Evolutionary conservation across 495 filamentous ascomycete genomes (phyloP), one percentile per base, ranked within the genome.

Genomic region (Melanomma pulvis-pyrius): DNA sequence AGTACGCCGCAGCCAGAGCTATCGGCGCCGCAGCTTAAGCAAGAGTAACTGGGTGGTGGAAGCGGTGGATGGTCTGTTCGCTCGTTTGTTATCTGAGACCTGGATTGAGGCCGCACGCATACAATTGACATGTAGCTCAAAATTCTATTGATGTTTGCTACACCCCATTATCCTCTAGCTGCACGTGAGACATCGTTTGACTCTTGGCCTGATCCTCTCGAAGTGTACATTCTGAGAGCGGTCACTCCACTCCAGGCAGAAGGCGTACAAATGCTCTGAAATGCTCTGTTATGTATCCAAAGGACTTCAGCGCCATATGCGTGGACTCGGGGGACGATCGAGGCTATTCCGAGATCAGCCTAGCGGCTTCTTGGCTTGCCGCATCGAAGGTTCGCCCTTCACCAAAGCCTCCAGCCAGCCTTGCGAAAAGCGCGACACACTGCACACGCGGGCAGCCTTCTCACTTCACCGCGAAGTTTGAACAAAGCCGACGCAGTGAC

Each of bases 21-120:
- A 74, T 80, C 48, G 71, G 74, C 54, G 75, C 81, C 49, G 74
- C 76, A 64, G 80, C 79, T 63, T 82, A 77, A 76, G 54, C n/a
- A 46, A 28, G 29, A 4, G 17, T 11, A 34, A 17, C 21, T 15
- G 2, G 32, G 1, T 52, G 12, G 11, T 19, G 17, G 19, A 7
- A 28, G 9, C 2, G 29, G 39, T 34, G 39, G 8, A 41, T 46
- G 56, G 63, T 46, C 63, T 60, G 63, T 50, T 55, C 63, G 19
- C 48, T 66, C 63, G n/a, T 62, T 61, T 56, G 28, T 52, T 17
- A 7, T 62, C 49, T 63, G 61, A 56, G 61, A 46, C 61, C 54
- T 26, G 8, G 30, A 32, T 32, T 5, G 32, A 1, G 26, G 19
- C 34, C 11, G 29, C 9, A 6, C 8, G 17, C 17, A 15, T 49